phyloP scores from a whole-genome alignment of 1,284 basidiomycete genomes.

The Rhodotorula sp. region DNA sequence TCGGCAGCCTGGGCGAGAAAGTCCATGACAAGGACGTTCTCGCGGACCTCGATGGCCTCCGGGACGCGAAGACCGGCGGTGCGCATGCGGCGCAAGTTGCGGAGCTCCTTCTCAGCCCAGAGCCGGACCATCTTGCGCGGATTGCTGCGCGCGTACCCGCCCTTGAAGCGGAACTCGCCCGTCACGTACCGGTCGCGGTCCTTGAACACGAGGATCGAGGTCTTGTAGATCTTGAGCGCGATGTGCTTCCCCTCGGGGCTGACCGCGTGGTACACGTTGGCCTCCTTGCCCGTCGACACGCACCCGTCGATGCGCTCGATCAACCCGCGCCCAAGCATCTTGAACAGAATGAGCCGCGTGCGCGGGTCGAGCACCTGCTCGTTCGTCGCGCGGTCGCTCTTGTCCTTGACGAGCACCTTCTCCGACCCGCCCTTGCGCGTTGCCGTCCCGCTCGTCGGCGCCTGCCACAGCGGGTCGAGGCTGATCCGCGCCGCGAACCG shows the following conservation, averaged over 20 bases:
- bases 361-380: slow-evolving; percentile 92
- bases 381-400: slow-evolving; percentile 87
- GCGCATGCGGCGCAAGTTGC: slow-evolving; percentile 83
- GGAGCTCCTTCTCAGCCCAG: slow-evolving; percentile 99
- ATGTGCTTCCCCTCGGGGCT: slow-evolving; percentile 58
- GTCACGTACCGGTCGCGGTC: slow-evolving; percentile 89
- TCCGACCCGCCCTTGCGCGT: slow-evolving; percentile 87
- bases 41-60: slow-evolving; percentile 85
- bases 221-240: slow-evolving; percentile 98
- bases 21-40: slow-evolving; percentile 96
- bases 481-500: slow-evolving; percentile 61
- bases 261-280: slow-evolving; percentile 50
- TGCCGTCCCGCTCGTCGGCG: slow-evolving; percentile 56
- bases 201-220: slow-evolving; percentile 95
- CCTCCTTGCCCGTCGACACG: slow-evolving; percentile 94
- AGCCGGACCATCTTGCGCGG: slow-evolving; percentile 98
- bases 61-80: slow-evolving; percentile 83
- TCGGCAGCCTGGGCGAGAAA: slow-evolving; percentile 69
- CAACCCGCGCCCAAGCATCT: slow-evolving; percentile 85
- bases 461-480: slow-evolving; percentile 63
- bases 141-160: slow-evolving; percentile 88
- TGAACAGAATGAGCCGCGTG: slow-evolving; percentile 85
- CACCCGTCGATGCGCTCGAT: slow-evolving; percentile 89
- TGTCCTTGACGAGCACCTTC: slow-evolving; percentile 80
- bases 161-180: slow-evolving; percentile 85